A percentile compares a stretch with the other conserved stretches of the same genome.
These are phyloP conservation scores for Baorangia bicolor DNA, from an alignment of 768 basidiomycete species.

Conservation along the genomic window DNA sequence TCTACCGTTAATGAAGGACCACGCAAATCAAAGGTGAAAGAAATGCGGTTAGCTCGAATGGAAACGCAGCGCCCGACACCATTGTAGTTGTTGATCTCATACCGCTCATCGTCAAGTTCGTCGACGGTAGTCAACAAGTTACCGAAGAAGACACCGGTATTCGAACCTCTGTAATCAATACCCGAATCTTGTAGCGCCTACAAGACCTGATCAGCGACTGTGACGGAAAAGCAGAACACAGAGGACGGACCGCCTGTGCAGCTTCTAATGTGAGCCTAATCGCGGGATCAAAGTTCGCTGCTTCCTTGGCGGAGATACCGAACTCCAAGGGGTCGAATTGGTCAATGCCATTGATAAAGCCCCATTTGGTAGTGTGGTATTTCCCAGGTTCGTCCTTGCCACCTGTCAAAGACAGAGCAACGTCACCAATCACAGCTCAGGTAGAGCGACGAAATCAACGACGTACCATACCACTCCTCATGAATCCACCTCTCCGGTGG, in stretches of 20 bases:
- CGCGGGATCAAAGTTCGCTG: constrained; percentile 30
- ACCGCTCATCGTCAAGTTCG: constrained; percentile 30
- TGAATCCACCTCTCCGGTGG: constrained; percentile 31
- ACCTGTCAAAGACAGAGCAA: constrained; percentile 8
- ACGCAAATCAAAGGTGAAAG: constrained; percentile 35
- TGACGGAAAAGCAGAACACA: neutral
- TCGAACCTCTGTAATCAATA: constrained; percentile 42
- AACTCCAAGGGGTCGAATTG: constrained; percentile 36
- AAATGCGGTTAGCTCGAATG: constrained; percentile 33
- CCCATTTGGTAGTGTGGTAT: constrained; percentile 28
- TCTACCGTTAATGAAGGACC: constrained; percentile 52
- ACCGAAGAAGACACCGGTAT: constrained; percentile 43
- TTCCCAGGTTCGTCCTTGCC: constrained; percentile 33
- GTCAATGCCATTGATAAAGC: constrained; percentile 33
- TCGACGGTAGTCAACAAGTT: constrained; percentile 28
- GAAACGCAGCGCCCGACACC: constrained; percentile 33
- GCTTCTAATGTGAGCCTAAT: constrained; percentile 32
- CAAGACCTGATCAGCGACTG: neutral
- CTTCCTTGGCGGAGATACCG: constrained; percentile 34
- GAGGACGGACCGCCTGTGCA: constrained; percentile 26
- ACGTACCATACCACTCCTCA: constrained; percentile 33
- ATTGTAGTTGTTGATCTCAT: constrained; percentile 28
- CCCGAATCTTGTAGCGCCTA: constrained; percentile 46
- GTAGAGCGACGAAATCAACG: neutral
- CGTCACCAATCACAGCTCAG: neutral